Evolutionary conservation across 2,329 filamentous ascomycete genomes (phyloP).

Genomic region (Ophiocordyceps camponoti-saundersi): DNA sequence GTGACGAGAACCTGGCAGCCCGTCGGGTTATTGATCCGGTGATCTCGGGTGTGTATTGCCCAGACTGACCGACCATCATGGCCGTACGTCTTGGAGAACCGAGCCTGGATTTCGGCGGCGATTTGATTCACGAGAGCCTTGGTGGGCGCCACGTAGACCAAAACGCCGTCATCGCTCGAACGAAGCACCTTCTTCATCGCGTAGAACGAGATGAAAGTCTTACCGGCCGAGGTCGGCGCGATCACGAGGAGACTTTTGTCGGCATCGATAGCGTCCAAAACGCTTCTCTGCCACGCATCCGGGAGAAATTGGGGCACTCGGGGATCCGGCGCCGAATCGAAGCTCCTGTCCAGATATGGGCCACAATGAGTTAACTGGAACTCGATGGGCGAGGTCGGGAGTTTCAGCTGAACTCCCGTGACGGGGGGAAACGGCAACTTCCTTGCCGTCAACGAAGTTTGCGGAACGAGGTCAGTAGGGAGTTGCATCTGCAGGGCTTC

Average conservation of each 20-base stretch:
- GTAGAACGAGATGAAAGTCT: constrained; percentile 74
- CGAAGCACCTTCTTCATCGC: constrained; percentile 64
- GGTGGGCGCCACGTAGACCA: constrained; percentile 68
- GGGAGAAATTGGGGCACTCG: constrained; percentile 50
- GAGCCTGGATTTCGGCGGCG: constrained; percentile 58
- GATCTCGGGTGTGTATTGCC: constrained; percentile 64
- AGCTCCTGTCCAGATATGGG: constrained; percentile 58
- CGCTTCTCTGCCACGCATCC: constrained; percentile 59
- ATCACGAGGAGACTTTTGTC: constrained; percentile 58
- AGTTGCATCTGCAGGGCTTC: constrained; percentile 5
- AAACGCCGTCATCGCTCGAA: constrained; percentile 47
- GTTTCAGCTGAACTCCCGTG: background rate
- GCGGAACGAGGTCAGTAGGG: too few species aligned
- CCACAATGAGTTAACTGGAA: constrained; percentile 19
- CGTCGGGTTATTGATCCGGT: constrained; percentile 54
- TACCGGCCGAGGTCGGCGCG: constrained; percentile 63
- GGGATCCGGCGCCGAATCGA: constrained; percentile 49
- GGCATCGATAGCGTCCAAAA: constrained; percentile 56
- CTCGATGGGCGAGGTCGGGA: constrained; percentile 14
- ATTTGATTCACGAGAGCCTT: constrained; percentile 76
- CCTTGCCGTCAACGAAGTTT: background rate
- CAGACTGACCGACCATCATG: constrained; percentile 51
- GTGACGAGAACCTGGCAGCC: constrained; percentile 64
- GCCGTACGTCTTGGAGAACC: constrained; percentile 51
- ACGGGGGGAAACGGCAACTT: background rate